Conservation (phyloP, 352 stramenopile species). For the Blastocystis sp. region DNA sequence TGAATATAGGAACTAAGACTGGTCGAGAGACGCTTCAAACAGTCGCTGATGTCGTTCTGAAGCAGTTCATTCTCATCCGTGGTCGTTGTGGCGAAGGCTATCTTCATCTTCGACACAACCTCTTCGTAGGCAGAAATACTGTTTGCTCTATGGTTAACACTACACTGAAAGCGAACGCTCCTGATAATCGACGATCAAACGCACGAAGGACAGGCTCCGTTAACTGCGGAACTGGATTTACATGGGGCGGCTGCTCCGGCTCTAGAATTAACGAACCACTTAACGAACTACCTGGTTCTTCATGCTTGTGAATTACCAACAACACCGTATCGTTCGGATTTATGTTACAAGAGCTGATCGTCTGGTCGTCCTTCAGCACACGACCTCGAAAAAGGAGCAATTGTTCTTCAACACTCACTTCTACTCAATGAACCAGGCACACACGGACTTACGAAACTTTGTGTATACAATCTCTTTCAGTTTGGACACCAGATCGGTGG, state of each 20-base stretch:
- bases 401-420: not conserved
- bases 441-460: not conserved
- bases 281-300: not conserved
- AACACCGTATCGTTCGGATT: not conserved
- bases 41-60: no score
- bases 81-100: no score
- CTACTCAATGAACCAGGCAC: not conserved
- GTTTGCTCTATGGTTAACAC: no score
- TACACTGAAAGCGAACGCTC: no score
- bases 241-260: not conserved
- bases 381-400: slow-evolving; percentile 7
- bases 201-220: not conserved
- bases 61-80: no score
- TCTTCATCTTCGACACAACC: no score
- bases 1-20: no score
- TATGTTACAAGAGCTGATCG: slow-evolving; percentile 11
- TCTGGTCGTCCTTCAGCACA: slow-evolving; percentile 32
- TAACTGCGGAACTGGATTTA: not conserved
- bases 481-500: not conserved
- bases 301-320: not conserved
- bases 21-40: no score
- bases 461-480: not conserved
- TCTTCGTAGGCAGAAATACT: no score
- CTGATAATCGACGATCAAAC: not conserved
- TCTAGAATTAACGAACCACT: not conserved